Percentiles rank a stretch among this genome's conserved stretches.
phyloP scores from a whole-genome alignment of 371 early-diverging fungal genomes.

The Actinomortierella wolfii region DNA sequence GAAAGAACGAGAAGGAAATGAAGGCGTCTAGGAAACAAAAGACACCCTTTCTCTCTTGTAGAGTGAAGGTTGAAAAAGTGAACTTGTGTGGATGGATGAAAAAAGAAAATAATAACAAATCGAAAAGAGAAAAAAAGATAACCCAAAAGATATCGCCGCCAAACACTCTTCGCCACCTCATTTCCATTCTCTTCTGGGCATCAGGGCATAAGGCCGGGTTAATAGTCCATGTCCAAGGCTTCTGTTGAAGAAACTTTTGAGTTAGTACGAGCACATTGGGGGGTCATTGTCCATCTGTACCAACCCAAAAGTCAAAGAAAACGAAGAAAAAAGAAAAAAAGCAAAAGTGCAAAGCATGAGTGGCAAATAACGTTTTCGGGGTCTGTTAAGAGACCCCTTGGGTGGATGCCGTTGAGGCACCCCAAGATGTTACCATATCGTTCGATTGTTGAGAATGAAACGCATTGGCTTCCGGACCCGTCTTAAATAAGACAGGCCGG shows the following conservation, averaged over 20 bases:
- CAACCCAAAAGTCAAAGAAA: slow-evolving; percentile 10
- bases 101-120: too few relatives aligned
- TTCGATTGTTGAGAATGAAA: slow-evolving; percentile 50
- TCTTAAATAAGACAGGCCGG: slow-evolving; percentile 10
- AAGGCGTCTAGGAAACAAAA: too few relatives aligned
- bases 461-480: slow-evolving; percentile 45
- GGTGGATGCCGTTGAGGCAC: slow-evolving; percentile 50
- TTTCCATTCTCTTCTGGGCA: too few relatives aligned
- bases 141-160: neutral
- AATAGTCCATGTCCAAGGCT: slow-evolving; percentile 13
- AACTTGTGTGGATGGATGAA: neutral
- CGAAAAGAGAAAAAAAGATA: slow-evolving; percentile 11
- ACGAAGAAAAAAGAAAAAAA: slow-evolving; percentile 7
- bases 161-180: too few relatives aligned
- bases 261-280: slow-evolving; percentile 25
- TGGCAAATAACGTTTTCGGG: slow-evolving; percentile 10
- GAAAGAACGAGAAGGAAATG: too few relatives aligned
- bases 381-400: slow-evolving; percentile 48
- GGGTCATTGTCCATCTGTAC: too few relatives aligned
- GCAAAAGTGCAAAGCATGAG: slow-evolving; percentile 11
- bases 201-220: too few relatives aligned
- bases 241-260: slow-evolving; percentile 50
- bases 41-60: too few relatives aligned
- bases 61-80: too few relatives aligned
- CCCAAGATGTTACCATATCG: slow-evolving; percentile 49